Base-by-base conservation (phyloP, 179 eudicot species). In the Drosera spatulata region DNA sequence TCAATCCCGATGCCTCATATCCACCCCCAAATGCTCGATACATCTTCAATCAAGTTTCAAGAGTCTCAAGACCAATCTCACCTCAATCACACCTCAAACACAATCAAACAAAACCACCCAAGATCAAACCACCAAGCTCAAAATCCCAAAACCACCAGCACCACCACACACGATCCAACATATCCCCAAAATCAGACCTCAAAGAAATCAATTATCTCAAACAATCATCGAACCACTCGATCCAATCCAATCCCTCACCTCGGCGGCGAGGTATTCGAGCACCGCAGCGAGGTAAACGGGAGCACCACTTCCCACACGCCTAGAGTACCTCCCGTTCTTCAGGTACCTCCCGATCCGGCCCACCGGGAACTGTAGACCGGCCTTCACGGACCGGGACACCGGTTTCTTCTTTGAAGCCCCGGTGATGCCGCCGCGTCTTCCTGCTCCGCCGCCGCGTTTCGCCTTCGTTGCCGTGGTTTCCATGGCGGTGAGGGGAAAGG, bases 391-490 rank as follows among this genome's bases (percentile, higher is more conserved):
- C 10, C 67, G 52, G 43, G 67, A 55, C 40, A 64, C 67, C 0
- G 67, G 54, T 52, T 55, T 64, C 67, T 64, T 64, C 54, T 48
- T 64, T 33, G 67, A 54, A 41, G 60, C 67, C 14, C 60, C 67
- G 43, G 60, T 54, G 10, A 38, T 64, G 54, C 67, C 52, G n/a
- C 65, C 44, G 37, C 55, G 14, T 22, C 55, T 22, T 52, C 14
- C 33, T 52, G 11, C 6, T 10, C 55, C 55, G 11, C 14, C 3
- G 15, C 55, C 15, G 55, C 13, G 55, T 12, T 14, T 39, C 13
- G 14, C 13, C 11, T 51, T 51, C 6, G 11, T 22, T 11, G 14
- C 15, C 55, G 6, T 10, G 2, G 6, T 53, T 22, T 22, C 33
- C 33, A 22, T 22, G 33, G 33, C 1, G 33, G 33, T 1, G 33